These are phyloP conservation scores for Rhodotorula babjevae DNA, from an alignment of 768 basidiomycete genomes.

Conservation along the genomic window DNA sequence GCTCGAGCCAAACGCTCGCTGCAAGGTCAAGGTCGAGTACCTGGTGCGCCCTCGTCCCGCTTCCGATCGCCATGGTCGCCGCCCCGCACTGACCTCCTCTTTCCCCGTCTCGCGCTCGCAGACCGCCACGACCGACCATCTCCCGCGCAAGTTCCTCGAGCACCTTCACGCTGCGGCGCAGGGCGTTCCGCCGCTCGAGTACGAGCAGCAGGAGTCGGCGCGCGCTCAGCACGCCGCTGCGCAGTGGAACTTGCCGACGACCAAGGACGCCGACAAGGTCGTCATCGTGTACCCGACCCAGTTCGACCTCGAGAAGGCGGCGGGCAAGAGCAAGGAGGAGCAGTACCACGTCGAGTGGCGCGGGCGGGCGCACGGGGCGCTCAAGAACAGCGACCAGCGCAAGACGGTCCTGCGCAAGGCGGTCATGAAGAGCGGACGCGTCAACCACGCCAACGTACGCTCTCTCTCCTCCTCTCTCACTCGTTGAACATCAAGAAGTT, in stretches of 20 bases:
- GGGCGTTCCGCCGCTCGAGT: conserved; percentile 2
- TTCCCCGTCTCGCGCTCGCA: background rate
- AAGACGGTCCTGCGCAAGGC: background rate
- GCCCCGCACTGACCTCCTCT: background rate
- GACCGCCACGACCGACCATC: background rate
- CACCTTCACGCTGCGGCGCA: conserved; percentile 4
- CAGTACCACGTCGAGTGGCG: background rate
- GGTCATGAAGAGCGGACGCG: background rate
- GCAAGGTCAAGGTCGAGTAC: conserved; percentile 14
- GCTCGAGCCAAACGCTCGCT: background rate
- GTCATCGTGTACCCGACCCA: background rate
- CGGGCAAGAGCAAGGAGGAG: background rate
- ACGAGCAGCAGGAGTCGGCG: background rate
- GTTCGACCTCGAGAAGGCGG: background rate
- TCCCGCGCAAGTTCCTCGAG: background rate
- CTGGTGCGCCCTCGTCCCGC: conserved; percentile 4
- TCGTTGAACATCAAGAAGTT: too few relatives aligned
- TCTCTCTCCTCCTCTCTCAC: background rate
- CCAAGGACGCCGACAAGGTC: background rate
- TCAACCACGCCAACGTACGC: conserved; percentile 1
- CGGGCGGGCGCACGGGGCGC: background rate
- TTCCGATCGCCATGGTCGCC: too few relatives aligned
- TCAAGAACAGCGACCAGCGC: background rate
- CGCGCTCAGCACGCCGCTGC: background rate
- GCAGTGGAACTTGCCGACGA: background rate